phyloP scores from a whole-genome alignment of 2,329 filamentous ascomycete genomes.

The Cephalotrichum gorgonifer region DNA sequence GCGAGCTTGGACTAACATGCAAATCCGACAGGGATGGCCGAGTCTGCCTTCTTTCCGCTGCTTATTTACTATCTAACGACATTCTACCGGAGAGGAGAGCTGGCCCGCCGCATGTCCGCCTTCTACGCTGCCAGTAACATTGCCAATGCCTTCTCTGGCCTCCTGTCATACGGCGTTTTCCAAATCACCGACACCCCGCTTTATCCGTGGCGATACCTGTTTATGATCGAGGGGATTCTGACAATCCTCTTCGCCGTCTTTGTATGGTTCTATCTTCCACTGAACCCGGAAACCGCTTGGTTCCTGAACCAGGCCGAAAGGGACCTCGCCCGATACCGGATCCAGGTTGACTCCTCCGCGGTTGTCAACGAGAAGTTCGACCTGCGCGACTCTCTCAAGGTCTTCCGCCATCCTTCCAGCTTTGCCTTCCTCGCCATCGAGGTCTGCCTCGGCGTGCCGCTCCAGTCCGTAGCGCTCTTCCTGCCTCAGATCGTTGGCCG shows the following conservation, averaged over 20 bases:
- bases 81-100: conserved; percentile 37
- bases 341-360: conserved; percentile 64
- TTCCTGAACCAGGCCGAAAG: conserved; percentile 60
- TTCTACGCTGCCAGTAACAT: conserved; percentile 72
- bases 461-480: conserved; percentile 44
- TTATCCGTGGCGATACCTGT: conserved; percentile 37
- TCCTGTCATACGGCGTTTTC: conserved; percentile 37
- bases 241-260: conserved; percentile 54
- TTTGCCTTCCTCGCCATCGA: conserved; percentile 42
- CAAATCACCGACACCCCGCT: conserved; percentile 28
- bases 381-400: conserved; percentile 36
- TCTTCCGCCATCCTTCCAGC: conserved; percentile 39
- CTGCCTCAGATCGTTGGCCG: conserved; percentile 43
- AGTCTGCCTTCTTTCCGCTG: conserved; percentile 44
- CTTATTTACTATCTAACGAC: conserved; percentile 42
- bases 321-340: conserved; percentile 59
- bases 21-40: no score
- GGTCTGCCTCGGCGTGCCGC: conserved; percentile 47
- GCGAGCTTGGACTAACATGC: no score
- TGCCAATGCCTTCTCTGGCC: conserved; percentile 45
- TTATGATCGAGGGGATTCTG: conserved; percentile 42
- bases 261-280: conserved; percentile 60
- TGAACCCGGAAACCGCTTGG: conserved; percentile 48
- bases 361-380: conserved; percentile 42
- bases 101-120: conserved; percentile 40